A percentile compares a stretch with the other conserved stretches of the same genome.
These are phyloP conservation scores for Skeletonema potamos DNA, from an alignment of 108 stramenopile species.

Conservation along the genomic window DNA sequence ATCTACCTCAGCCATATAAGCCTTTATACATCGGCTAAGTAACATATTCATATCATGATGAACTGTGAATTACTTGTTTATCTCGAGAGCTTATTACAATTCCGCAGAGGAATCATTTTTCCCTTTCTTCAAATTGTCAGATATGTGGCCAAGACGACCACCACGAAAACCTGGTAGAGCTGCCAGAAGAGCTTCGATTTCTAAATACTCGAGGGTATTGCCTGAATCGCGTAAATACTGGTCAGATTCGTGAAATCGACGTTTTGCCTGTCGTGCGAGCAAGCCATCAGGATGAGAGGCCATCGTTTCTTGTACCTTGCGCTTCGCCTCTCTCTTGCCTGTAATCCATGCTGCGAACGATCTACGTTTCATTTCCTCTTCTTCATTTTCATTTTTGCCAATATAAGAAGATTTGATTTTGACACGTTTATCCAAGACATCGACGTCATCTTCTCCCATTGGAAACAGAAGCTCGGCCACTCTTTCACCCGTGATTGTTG, in stretches of 20 bases:
- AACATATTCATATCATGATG: no score
- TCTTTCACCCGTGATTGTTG: slow-evolving; percentile 32
- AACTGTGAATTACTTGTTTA: no score
- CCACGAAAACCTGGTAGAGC: slow-evolving; percentile 46
- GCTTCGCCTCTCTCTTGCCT: slow-evolving; percentile 39
- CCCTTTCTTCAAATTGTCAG: slow-evolving; percentile 23
- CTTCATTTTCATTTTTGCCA: slow-evolving; percentile 8
- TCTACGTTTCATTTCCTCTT: slow-evolving; percentile 32
- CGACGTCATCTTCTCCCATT: slow-evolving; percentile 39
- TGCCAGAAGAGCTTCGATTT: slow-evolving; percentile 50
- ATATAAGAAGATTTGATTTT: slow-evolving; percentile 42
- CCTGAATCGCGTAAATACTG: slow-evolving; percentile 38
- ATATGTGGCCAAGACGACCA: slow-evolving; percentile 42
- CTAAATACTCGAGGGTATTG: slow-evolving; percentile 44
- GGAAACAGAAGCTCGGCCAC: slow-evolving; percentile 49
- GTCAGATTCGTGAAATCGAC: slow-evolving; percentile 41
- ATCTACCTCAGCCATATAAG: slow-evolving; percentile 43
- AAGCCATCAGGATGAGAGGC: slow-evolving; percentile 27
- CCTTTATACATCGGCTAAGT: slow-evolving; percentile 25
- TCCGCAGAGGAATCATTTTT: neutral
- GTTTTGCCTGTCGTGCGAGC: slow-evolving; percentile 21
- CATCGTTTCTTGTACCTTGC: slow-evolving; percentile 31
- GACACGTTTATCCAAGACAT: slow-evolving; percentile 35
- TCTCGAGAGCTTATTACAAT: neutral
- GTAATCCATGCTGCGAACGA: slow-evolving; percentile 45